Conservation (phyloP, 2,329 filamentous ascomycete species). For the Aspergillus nomiae region DNA sequence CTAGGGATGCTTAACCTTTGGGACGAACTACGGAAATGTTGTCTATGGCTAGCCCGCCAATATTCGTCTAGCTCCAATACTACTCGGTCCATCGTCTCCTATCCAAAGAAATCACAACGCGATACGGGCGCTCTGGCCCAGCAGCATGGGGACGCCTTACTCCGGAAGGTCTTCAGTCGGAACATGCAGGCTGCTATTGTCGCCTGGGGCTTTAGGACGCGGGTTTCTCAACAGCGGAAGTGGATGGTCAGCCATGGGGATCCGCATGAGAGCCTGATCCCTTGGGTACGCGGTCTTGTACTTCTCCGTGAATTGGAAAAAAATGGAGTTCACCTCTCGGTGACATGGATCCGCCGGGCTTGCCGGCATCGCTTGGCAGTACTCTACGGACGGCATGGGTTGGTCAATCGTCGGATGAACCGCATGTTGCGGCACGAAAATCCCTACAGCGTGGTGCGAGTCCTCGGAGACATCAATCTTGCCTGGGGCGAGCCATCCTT, state of each 20-base stretch:
- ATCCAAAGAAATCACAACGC: slow-evolving; percentile 3
- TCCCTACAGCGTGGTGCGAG: slow-evolving; percentile 32
- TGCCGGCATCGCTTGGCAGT: slow-evolving; percentile 40
- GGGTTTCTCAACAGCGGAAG: slow-evolving; percentile 20
- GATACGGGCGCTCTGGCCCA: neutral
- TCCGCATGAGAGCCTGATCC: slow-evolving; percentile 29
- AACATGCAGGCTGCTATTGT: slow-evolving; percentile 51
- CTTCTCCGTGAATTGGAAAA: slow-evolving; percentile 42
- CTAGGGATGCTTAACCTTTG: slow-evolving; percentile 60
- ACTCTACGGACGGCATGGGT: slow-evolving; percentile 35
- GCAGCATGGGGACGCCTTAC: slow-evolving; percentile 25
- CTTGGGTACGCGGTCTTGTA: slow-evolving; percentile 42
- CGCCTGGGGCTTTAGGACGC: slow-evolving; percentile 51
- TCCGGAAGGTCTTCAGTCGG: slow-evolving; percentile 46
- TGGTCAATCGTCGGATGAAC: slow-evolving; percentile 36
- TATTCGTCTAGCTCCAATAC: slow-evolving; percentile 32
- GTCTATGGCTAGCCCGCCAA: slow-evolving; percentile 53
- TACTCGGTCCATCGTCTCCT: slow-evolving; percentile 12
- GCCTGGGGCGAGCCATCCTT: slow-evolving; percentile 37
- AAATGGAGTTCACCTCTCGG: slow-evolving; percentile 37
- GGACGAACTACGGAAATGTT: slow-evolving; percentile 53
- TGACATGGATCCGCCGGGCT: slow-evolving; percentile 30
- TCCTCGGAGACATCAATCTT: slow-evolving; percentile 35
- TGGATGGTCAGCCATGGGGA: neutral
- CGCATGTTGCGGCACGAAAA: slow-evolving; percentile 40